Conservation (phyloP, 352 stramenopile genomes). For the Phytophthora litchii region DNA sequence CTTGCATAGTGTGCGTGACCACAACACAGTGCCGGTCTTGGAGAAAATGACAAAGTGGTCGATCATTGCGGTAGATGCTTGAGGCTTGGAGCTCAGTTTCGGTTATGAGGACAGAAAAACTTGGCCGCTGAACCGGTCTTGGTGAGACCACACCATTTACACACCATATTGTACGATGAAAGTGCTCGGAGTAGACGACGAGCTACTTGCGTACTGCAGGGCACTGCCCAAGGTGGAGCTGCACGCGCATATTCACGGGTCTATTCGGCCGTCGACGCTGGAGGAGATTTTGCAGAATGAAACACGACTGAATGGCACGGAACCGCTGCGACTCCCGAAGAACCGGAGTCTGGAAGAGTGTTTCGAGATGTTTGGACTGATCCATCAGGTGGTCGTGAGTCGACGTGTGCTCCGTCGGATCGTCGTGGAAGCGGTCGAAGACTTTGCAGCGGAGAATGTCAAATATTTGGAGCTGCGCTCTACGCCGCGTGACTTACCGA, state of each 20-base stretch:
- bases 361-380: constrained; percentile 89
- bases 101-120: constrained; percentile 3
- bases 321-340: constrained; percentile 42
- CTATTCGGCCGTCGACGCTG: constrained; percentile 72
- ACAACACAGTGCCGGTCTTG: constrained; percentile 91
- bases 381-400: constrained; percentile 84
- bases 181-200: constrained; percentile 13
- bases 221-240: constrained; percentile 85
- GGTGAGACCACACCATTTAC: constrained; percentile 19
- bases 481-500: constrained; percentile 68
- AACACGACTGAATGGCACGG: constrained; percentile 26
- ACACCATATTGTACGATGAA: constrained; percentile 26
- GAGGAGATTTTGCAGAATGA: constrained; percentile 65
- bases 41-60: constrained; percentile 94
- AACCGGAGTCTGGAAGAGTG: constrained; percentile 80
- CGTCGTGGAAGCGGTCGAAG: constrained; percentile 79
- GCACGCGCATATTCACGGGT: constrained; percentile 90
- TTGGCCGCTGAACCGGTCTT: not conserved
- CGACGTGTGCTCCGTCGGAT: constrained; percentile 65
- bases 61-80: constrained; percentile 66
- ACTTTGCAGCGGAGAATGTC: constrained; percentile 83
- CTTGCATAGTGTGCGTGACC: constrained; percentile 89
- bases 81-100: constrained; percentile 1
- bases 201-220: constrained; percentile 53
- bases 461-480: constrained; percentile 87